Evolutionary conservation across 1,284 basidiomycete genomes (phyloP).

Genomic region (Lentinus polychrous): DNA sequence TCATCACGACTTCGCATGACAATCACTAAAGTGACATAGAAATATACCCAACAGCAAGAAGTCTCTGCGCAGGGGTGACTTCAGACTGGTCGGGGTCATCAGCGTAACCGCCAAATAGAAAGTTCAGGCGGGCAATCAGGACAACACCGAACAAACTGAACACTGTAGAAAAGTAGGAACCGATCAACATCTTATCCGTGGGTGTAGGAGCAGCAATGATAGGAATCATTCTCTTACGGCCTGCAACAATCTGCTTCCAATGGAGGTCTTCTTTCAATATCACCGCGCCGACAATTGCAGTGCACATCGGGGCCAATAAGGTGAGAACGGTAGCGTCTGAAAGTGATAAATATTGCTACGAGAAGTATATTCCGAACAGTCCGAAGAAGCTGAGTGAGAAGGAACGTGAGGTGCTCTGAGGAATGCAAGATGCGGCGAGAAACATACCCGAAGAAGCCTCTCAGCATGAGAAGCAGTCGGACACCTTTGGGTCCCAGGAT

Average conservation of each 20-base stretch:
- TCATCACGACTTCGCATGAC: neutral
- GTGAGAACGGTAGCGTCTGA: constrained; percentile 74
- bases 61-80: constrained; percentile 28
- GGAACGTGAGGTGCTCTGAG: too few species aligned
- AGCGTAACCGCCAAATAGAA: constrained; percentile 25
- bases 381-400: constrained; percentile 43
- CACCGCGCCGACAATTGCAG: constrained; percentile 61
- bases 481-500: constrained; percentile 64
- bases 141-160: constrained; percentile 44
- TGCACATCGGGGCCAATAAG: constrained; percentile 67
- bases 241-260: constrained; percentile 53
- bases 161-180: constrained; percentile 22
- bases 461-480: constrained; percentile 44
- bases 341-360: constrained; percentile 49
- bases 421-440: too few species aligned
- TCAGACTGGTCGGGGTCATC: constrained; percentile 5
- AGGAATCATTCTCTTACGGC: constrained; percentile 36
- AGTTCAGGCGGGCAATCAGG: constrained; percentile 37
- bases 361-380: constrained; percentile 62
- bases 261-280: constrained; percentile 63
- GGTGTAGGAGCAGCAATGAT: constrained; percentile 13
- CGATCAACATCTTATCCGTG: constrained; percentile 20
- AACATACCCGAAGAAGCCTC: constrained; percentile 59
- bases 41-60: constrained; percentile 30
- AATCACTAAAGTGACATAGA: too few species aligned